A percentile compares a stretch with the other conserved stretches of the same genome.
These are phyloP conservation scores for Psilocybe sp. DNA, from an alignment of 768 basidiomycete species.

Conservation along the genomic window DNA sequence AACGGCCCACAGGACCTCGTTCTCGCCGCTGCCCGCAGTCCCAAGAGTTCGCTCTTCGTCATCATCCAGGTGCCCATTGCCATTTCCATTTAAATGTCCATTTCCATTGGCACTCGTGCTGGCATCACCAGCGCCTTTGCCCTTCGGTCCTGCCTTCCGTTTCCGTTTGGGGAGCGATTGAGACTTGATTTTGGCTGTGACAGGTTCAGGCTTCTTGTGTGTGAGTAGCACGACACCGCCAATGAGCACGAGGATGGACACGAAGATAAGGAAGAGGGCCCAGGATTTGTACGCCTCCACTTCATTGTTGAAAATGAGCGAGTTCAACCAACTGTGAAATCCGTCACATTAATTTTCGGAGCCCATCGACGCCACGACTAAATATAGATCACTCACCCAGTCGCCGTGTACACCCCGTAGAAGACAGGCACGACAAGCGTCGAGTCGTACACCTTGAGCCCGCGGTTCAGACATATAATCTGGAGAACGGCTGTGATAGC, in stretches of 20 bases:
- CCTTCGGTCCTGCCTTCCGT: conserved; percentile 14
- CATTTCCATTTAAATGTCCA: conserved; percentile 12
- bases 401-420: conserved; percentile 88
- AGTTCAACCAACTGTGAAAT: conserved; percentile 40
- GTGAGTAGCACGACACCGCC: conserved; percentile 92
- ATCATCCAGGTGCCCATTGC: conserved; percentile 9
- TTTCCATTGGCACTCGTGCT: conserved; percentile 10
- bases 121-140: conserved; percentile 16
- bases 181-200: conserved; percentile 25
- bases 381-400: conserved; percentile 49
- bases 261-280: conserved; percentile 85
- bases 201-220: conserved; percentile 81
- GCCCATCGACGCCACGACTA: background rate
- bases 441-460: conserved; percentile 86
- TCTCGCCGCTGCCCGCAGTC: conserved; percentile 35
- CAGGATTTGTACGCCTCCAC: conserved; percentile 84
- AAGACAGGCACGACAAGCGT: conserved; percentile 93
- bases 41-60: conserved; percentile 36
- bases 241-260: conserved; percentile 84
- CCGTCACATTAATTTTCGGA: conserved; percentile 8
- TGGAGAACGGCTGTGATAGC: conserved; percentile 80
- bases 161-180: conserved; percentile 26
- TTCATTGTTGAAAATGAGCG: conserved; percentile 79
- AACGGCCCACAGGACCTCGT: conserved; percentile 63
- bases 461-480: conserved; percentile 89